Evolutionary conservation across 306 rosid species (phyloP), one percentile per base, ranked within the genome.

Genomic region (Casuarina equisetifolia): DNA sequence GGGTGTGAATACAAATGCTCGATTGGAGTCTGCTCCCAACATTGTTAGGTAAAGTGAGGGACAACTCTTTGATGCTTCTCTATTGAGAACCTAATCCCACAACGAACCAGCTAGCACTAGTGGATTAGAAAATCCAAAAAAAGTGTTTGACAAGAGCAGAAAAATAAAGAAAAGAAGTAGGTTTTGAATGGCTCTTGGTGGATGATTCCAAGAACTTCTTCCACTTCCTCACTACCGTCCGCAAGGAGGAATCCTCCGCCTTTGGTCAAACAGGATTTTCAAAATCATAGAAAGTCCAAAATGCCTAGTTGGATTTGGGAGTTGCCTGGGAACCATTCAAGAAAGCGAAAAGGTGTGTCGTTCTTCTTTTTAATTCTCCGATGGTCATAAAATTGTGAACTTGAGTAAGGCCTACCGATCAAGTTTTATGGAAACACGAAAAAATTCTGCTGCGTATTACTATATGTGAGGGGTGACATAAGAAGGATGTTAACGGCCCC

Each of bases 201-300:
- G 42, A 15, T 16, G 71, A 66, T 66, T 42, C 71, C 12, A 32
- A 66, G 12, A 66, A 66, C 32, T n/a, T 66, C 3, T 40, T 19
- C 4, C 13, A 50, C 45, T 71, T 69, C 49, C 71, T 16, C 58
- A n/a, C 50, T 46, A 55, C 63, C 16, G 36, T 55, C n/a, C 51
- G 57, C 6, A 1, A 39, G 1, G 45, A 59, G 72, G 73, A 62
- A 75, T 32, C 16, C 63, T 69, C 25, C 25, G 48, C 19, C 48
- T 52, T 44, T 63, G 15, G 71, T 66, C 71, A 40, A 48, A 72
- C 11, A 43, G 11, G 69, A 12, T 49, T 61, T 49, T 42, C n/a
- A 4, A 45, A 5, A 16, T 45, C 81, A 52, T 64, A 3, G 32
- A 36, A 76, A 45, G 54, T 9, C 75, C 64, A 66, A 39, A 72